A percentile compares a stretch with the other conserved stretches of the same genome.
Evolutionary conservation across 2,329 filamentous ascomycete genomes (phyloP).

Genomic region (Apiospora marii): DNA sequence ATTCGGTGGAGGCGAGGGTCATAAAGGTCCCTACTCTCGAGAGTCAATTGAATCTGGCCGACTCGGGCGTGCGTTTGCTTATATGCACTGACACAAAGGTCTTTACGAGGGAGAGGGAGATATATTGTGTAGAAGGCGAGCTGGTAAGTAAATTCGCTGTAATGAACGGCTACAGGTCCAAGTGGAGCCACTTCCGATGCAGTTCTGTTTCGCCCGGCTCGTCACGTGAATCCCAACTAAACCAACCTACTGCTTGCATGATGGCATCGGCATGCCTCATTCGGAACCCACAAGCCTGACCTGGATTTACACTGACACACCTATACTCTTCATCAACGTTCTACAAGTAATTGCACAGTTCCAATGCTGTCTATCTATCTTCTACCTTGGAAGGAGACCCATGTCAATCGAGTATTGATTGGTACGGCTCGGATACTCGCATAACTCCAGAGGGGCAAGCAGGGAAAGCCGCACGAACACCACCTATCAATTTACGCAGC

Average conservation of each 20-base stretch:
- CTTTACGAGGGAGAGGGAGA: slow-evolving; percentile 2
- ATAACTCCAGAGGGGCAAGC: neutral
- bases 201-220: slow-evolving; percentile 8
- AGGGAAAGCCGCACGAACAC: neutral
- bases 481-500: neutral
- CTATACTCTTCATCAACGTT: neutral
- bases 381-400: neutral
- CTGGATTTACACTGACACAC: neutral
- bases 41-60: neutral
- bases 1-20: slow-evolving; percentile 4
- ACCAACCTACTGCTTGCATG: neutral
- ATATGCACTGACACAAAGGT: slow-evolving; percentile 1
- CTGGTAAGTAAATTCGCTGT: slow-evolving; percentile 2
- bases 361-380: neutral
- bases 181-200: slow-evolving; percentile 3
- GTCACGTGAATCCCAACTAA: slow-evolving; percentile 13
- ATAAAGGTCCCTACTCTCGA: neutral
- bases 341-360: neutral
- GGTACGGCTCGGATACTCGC: neutral
- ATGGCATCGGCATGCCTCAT: slow-evolving; percentile 1
- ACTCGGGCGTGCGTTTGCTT: slow-evolving; percentile 8
- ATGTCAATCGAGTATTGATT: neutral
- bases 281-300: neutral
- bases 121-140: neutral
- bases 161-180: slow-evolving; percentile 10